phyloP scores from a whole-genome alignment of 2,329 filamentous ascomycete species.

The Epichloe scottii region DNA sequence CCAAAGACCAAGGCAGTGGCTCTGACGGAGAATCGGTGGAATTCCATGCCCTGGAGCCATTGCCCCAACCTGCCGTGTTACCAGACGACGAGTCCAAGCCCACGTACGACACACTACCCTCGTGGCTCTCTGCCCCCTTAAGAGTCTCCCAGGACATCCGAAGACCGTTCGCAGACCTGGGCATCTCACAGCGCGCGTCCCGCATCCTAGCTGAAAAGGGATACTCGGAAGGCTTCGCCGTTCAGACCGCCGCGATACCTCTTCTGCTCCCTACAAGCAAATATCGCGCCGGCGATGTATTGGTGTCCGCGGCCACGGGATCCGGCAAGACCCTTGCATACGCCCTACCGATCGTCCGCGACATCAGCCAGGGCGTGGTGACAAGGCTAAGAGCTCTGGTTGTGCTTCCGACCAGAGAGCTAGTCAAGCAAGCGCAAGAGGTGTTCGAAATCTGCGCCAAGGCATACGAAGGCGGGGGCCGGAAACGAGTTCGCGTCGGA shows the following conservation, averaged over 20 bases:
- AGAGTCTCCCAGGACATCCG: slow-evolving; percentile 49
- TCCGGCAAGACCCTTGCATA: slow-evolving; percentile 95
- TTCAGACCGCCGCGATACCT: slow-evolving; percentile 50
- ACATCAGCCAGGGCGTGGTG: slow-evolving; percentile 50
- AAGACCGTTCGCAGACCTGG: slow-evolving; percentile 49
- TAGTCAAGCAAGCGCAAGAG: slow-evolving; percentile 75
- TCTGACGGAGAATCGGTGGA: slow-evolving; percentile 25
- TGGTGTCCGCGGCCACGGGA: slow-evolving; percentile 85
- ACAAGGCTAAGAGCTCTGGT: slow-evolving; percentile 67
- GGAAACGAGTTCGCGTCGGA: slow-evolving; percentile 64
- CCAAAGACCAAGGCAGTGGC: slow-evolving; percentile 18
- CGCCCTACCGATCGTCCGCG: slow-evolving; percentile 70
- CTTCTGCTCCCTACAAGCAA: slow-evolving; percentile 56
- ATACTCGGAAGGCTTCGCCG: slow-evolving; percentile 28
- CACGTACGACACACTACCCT: slow-evolving; percentile 65
- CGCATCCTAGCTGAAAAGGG: slow-evolving; percentile 51
- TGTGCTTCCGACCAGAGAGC: slow-evolving; percentile 79
- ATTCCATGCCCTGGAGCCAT: slow-evolving; percentile 61
- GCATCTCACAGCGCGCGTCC: slow-evolving; percentile 47
- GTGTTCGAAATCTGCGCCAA: slow-evolving; percentile 62
- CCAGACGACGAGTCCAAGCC: slow-evolving; percentile 44
- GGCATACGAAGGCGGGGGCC: slow-evolving; percentile 39
- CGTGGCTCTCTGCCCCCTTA: slow-evolving; percentile 70
- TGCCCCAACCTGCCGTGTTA: slow-evolving; percentile 64
- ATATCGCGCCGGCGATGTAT: slow-evolving; percentile 59